Base-by-base conservation (phyloP, 305 asterid genomes). In the Solanum aculeatissimum region DNA sequence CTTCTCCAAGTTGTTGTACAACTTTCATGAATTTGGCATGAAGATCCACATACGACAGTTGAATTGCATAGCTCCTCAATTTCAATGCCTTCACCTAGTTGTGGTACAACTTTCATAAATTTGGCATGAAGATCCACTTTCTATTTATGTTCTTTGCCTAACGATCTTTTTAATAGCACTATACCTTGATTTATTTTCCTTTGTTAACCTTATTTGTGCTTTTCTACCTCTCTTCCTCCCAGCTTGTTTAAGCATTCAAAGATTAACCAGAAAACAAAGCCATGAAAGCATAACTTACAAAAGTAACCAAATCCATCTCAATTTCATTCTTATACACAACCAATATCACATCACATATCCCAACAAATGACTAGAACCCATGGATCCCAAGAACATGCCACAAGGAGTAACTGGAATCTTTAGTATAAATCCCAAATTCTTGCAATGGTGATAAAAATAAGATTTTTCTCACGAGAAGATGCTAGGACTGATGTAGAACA, bases 351-450 rank as follows among this genome's bases (percentile, higher is more conserved):
- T 51, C 57, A 51, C 57, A 51, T 15, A 15, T 53, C 21, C 21
- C 58, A 18, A 18, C 21, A 35, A 55, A 21, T 72, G 80, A 74
- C 84, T 80, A 74, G 79, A 83, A 74, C 65, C 69, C 85, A 91
- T 45, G 84, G 57, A 84, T 84, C 88, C 87, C 83, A 86, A 65
- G 87, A 86, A 71, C 70, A 85, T 68, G 82, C 70, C 32, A 80
- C 87, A 82, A 66, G 89, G 88, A 88, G 88, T 32, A 81, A 88
- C 88, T 74, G 89, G 87, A 86, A 88, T 85, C 75, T 19, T 84
- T 89, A 85, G 72, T 85, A 89, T 83, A 66, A 89, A 80, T 81
- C 89, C 55, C 85, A 49, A 86, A 87, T 83, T 80, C 84, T 74
- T 83, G 87, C 83, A 58, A 66, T 72, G 78, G 74, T 83, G 43